Base-by-base conservation (phyloP, 1,139 yeast genomes). In the Candida anutae region DNA sequence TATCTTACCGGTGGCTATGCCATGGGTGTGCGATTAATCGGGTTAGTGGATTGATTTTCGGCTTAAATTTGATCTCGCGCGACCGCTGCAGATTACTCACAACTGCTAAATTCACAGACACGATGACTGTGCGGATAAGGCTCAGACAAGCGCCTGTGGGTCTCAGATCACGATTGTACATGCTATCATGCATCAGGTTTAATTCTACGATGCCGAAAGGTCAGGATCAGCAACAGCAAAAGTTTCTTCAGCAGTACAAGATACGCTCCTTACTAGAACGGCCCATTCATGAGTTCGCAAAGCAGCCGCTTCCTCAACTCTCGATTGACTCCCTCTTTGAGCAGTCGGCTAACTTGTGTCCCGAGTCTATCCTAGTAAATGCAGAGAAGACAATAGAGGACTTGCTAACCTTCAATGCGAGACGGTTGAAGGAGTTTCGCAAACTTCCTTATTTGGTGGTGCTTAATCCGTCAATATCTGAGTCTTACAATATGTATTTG, bases 401-500 rank as follows among this genome's bases (percentile, higher is more conserved):
- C 28, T 44, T 69, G 15, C 43, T 67, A 16, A 54, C 62, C 0
- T 62, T 57, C 38, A 66, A 68, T 23, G 64, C 71, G 13, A 65
- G 74, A 29, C 55, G 95, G 35, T 53, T 87, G 13, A 66, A 69
- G 23, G 80, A 80, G 25, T 74, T 88, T 39, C 66, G 93, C 35
- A 63, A 69, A 26, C 58, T 88, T 29, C 95, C 95, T 0, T 88
- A 85, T 48, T 68, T 88, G 40, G 87, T 80, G 27, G 81, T 85
- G 26, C 57, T 88, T 35, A 88, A 88, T 47, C 95, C 96, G n/a
- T 74, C 84, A 42, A 79, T 88, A 30, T 80, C 93, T n/a, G 76
- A 74, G 42, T 79, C 83, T 13, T 84, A 85, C 58, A 67, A 74
- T 41, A 56, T 78, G 26, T 88, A 88, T 53, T 58, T 83, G 38